These are phyloP conservation scores for Cytospora chrysosperma DNA, from an alignment of 2,329 filamentous ascomycete species.

Conservation along the genomic window DNA sequence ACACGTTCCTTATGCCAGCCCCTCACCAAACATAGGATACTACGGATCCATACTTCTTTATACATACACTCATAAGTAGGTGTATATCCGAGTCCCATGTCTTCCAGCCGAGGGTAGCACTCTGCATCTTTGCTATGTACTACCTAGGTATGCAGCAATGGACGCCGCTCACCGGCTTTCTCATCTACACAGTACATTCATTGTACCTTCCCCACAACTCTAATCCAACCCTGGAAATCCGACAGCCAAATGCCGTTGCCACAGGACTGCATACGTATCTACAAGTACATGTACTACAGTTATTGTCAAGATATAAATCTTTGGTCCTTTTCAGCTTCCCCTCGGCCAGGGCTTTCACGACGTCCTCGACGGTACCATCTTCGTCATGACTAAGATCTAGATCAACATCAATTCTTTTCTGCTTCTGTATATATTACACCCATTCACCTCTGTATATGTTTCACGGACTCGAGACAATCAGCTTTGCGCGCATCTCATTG, in stretches of 20 bases:
- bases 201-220: constrained; percentile 31
- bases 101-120: background rate
- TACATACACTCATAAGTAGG: background rate
- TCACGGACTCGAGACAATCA: background rate
- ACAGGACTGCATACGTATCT: no score
- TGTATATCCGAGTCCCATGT: background rate
- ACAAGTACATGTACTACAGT: no score
- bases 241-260: constrained; percentile 25
- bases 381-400: constrained; percentile 8
- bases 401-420: background rate
- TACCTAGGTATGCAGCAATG: background rate
- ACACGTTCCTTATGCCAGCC: background rate
- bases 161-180: background rate
- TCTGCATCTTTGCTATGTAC: constrained; percentile 10
- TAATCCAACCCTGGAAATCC: constrained; percentile 22
- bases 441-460: constrained; percentile 8
- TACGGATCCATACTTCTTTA: background rate
- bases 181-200: constrained; percentile 22
- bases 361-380: constrained; percentile 2
- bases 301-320: constrained; percentile 43
- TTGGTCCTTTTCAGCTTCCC: constrained; percentile 36
- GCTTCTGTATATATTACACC: constrained; percentile 20
- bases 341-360: constrained; percentile 29
- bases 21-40: background rate
- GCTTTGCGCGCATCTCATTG: background rate